These are phyloP conservation scores for Sclerotinia glacialis DNA, from an alignment of 2,329 filamentous ascomycete species.

Conservation along the genomic window DNA sequence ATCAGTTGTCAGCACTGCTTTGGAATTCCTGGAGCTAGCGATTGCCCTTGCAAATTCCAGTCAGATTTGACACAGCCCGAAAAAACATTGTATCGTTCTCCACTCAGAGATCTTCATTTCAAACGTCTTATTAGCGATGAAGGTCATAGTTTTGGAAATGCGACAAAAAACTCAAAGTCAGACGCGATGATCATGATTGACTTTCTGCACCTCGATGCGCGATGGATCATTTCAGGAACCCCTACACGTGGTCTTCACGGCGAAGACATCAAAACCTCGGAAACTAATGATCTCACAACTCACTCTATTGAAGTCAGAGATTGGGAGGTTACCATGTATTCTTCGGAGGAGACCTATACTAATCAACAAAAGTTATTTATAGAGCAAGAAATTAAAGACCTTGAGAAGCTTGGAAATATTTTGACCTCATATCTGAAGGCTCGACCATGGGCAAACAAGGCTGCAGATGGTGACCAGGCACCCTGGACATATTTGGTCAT, in stretches of 20 bases:
- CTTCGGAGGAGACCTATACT: not conserved
- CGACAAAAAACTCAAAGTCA: slow-evolving; percentile 53
- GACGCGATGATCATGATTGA: slow-evolving; percentile 53
- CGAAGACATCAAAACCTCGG: slow-evolving; percentile 48
- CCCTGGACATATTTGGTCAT: slow-evolving; percentile 74
- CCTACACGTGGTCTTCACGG: slow-evolving; percentile 82
- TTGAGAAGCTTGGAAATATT: slow-evolving; percentile 65
- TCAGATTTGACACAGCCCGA: slow-evolving; percentile 38
- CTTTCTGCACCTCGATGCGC: slow-evolving; percentile 61
- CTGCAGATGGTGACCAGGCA: slow-evolving; percentile 51
- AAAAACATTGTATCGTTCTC: slow-evolving; percentile 47
- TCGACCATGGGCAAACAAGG: slow-evolving; percentile 71
- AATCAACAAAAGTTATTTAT: not conserved
- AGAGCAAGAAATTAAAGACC: slow-evolving; percentile 58
- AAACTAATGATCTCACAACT: slow-evolving; percentile 8
- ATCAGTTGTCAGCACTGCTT: not conserved
- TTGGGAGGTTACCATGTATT: not conserved
- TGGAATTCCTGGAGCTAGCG: too few relatives aligned
- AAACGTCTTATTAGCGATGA: slow-evolving; percentile 90
- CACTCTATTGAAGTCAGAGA: too few relatives aligned
- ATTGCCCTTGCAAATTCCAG: slow-evolving; percentile 33
- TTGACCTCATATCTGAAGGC: slow-evolving; percentile 70
- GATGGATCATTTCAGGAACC: slow-evolving; percentile 90
- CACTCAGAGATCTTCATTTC: slow-evolving; percentile 72
- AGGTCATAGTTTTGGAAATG: slow-evolving; percentile 78